Base-by-base conservation (phyloP, 495 filamentous ascomycete genomes). In the Viridothelium virens region DNA sequence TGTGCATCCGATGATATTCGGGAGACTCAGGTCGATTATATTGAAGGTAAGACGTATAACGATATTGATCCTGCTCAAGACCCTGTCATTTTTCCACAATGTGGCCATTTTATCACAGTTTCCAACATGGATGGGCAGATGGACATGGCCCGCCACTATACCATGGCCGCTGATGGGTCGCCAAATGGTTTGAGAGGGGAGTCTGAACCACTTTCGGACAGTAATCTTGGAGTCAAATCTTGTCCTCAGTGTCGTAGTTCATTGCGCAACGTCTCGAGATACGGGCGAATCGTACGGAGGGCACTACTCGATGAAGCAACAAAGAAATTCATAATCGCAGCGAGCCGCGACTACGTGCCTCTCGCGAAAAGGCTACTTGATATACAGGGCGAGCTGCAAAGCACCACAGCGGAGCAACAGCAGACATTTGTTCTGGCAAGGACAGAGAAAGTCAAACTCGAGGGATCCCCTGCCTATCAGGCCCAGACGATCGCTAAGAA, bases 181-280 rank as follows among this genome's bases (percentile, higher is more conserved):
- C 80, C 85, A 16, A 62, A 76, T 25, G 77, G 69, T 6, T 71
- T 86, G 53, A 77, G 74, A 31, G 72, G 68, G 7, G 76, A 74
- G 10, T 74, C 79, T 3, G 70, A 77, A 37, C 85, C 82, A 5
- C 85, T 87, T 69, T 85, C 82, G 1, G 77, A 78, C 34, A 74
- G 75, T 18, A 79, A 80, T 61, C 53, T 34, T 0, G 14, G 3
- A 6, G 74, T 87, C 38, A 86, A 84, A 66, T 79, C 72, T 3
- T 91, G 88, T 74, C 84, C 88, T 2, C 78, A 67, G 2, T 93
- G 89, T 70, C 83, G 87, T 9, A 81, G 82, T 0, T 81, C 86
- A 2, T 76, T 92, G 34, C 78, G 86, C 31, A 79, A 82, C 59
- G 80, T 91, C 64, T 75, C 86, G 10, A 77, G 89, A 16, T 91